Evolutionary conservation across 345 rosid genomes (phyloP), one percentile per base, ranked within the genome.

Genomic region (Hibiscus mutabilis): DNA sequence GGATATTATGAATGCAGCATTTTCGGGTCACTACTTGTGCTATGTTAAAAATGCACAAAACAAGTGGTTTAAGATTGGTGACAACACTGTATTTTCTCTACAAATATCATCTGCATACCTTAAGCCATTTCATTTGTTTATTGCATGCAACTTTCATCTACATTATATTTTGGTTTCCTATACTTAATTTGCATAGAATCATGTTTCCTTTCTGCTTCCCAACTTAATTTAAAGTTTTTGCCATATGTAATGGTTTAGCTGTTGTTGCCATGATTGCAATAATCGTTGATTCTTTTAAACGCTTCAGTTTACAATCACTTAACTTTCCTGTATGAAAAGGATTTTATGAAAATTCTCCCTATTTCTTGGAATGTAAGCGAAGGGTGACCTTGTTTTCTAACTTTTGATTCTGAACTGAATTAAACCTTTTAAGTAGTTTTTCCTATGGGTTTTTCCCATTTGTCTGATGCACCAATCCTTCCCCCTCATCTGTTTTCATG

Each of bases 21-120:
- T 90, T 83, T 89, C 98, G 29, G 99, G 99, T 35, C 98, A 92
- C 78, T 96, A 96, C 69, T 86, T 92, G 31, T 91, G 97, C 86
- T 96, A 96, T 61, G 85, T 96, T 1, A 91, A 85, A 79, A 89
- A 87, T 76, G 77, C 72, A 60, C 96, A 84, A 69, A 92, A 90
- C 84, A 92, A 87, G 82, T 96, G 98, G 99, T 96, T 84, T 87
- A 86, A 87, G 88, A 79, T 94, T 78, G 97, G 92, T 83, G 99
- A 96, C 78, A 91, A 87, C 82, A 77, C 16, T 77, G 99, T 96
- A 91, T 60, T 88, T 66, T 75, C 51, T 73, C 73, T 65, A 29
- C 69, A 68, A 24, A 21, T 62, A 68, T 44, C 25, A 31, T 33
- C 52, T 63, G 53, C 56, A 52, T 81, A 21, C 67, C 25, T 11